A percentile compares a stretch with the other conserved stretches of the same genome.
These are phyloP conservation scores for Ustanciosporium gigantosporum DNA, from an alignment of 1,284 basidiomycete species.

Conservation along the genomic window DNA sequence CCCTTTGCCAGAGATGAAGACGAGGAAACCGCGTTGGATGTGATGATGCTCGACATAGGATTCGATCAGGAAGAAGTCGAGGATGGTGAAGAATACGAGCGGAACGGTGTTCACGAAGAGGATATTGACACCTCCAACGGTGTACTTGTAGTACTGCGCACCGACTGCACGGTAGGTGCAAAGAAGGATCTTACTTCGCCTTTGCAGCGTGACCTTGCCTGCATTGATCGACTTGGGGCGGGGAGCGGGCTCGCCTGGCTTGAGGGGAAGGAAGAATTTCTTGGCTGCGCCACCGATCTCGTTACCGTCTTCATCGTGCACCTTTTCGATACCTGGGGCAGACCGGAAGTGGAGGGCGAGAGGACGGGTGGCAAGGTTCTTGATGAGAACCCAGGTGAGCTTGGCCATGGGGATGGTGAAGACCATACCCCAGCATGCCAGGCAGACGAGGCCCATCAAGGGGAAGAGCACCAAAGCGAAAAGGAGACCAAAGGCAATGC, in stretches of 20 bases:
- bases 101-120: slow-evolving; percentile 94
- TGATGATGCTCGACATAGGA: slow-evolving; percentile 72
- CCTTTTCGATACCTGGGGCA: slow-evolving; percentile 40
- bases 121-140: slow-evolving; percentile 97
- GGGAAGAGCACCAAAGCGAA: slow-evolving; percentile 91
- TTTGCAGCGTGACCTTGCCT: slow-evolving; percentile 63
- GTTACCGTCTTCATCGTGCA: slow-evolving; percentile 52
- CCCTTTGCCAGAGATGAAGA: slow-evolving; percentile 73
- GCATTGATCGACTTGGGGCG: slow-evolving; percentile 60
- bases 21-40: slow-evolving; percentile 67
- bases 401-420: slow-evolving; percentile 98
- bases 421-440: slow-evolving; percentile 89
- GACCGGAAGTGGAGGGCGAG: slow-evolving; percentile 86
- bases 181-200: slow-evolving; percentile 75
- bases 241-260: slow-evolving; percentile 62
- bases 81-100: slow-evolving; percentile 90
- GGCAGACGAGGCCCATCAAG: slow-evolving; percentile 69
- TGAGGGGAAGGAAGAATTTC: slow-evolving; percentile 52
- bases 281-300: slow-evolving; percentile 34
- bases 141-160: slow-evolving; percentile 97
- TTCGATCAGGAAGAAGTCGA: slow-evolving; percentile 84
- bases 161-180: slow-evolving; percentile 94
- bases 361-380: slow-evolving; percentile 78
- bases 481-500: slow-evolving; percentile 63
- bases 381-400: slow-evolving; percentile 88